Base-by-base conservation (phyloP, 1,284 basidiomycete genomes). In the Kwoniella shivajii region DNA sequence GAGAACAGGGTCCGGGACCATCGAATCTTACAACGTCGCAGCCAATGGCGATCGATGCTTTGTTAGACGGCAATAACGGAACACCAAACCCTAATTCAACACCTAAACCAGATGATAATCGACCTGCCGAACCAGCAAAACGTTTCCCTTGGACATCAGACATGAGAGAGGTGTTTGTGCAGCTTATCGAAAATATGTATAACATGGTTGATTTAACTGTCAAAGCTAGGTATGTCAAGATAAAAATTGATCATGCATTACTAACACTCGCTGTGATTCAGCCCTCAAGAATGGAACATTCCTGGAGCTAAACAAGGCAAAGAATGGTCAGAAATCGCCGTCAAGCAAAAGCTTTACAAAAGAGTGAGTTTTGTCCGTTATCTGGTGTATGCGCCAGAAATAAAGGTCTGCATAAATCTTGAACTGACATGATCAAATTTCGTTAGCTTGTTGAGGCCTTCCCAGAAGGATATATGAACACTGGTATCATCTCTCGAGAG, bases 381-480 rank as follows among this genome's bases (percentile, higher is more conserved):
- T n/a, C n/a, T n/a, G n/a, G n/a, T n/a, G n/a, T n/a, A n/a, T n/a
- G n/a, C n/a, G n/a, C n/a, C n/a, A n/a, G n/a, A 30, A 7, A 9
- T 29, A 10, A 45, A 45, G 43, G 16, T 26, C 5, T 18, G 13
- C 1, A 29, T 31, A 27, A 31, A 24, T 11, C 18, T 26, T 13
- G 7, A 30, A 36, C 27, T 43, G n/a, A 3, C 16, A n/a, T 36
- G 42, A 46, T 46, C 2, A 47, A 6, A 16, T n/a, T 24, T 57
- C 24, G 39, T 57, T 51, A 71, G 73, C 66, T 77, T 26, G 54
- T 64, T 24, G 67, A 67, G 20, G 55, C 64, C 22, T 77, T 75
- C 69, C 75, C 75, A 2, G 69, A 70, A 24, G 73, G 72, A 20
- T 76, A 61, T 53, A 70, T 67, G 66, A 65, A 54, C 14, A 64